Base-by-base conservation (phyloP, 2,329 filamentous ascomycete species). In the Neocatenulostroma microsporum region DNA sequence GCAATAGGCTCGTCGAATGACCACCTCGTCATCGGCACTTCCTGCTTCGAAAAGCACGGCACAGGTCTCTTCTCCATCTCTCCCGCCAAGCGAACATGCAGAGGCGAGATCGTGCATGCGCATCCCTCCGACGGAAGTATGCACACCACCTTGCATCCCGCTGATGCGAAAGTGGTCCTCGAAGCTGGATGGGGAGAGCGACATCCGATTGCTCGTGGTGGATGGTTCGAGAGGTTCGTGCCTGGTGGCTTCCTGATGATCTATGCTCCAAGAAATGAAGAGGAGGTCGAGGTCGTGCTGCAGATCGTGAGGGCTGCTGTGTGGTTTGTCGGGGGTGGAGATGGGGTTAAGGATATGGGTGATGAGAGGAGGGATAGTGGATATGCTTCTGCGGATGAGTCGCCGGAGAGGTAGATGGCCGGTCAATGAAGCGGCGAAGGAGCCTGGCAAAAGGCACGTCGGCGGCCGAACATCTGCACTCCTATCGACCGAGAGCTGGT, bases 31-130 rank as follows among this genome's bases (percentile, higher is more conserved):
- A 52, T 78, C 7, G 81, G 75, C 0, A 80, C 73, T 1, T 85
- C 80, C 1, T 88, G 82, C 54, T 79, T 91, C 48, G 42, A 89
- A 24, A 41, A 88, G 64, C 80, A 89, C 54, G 82, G 82, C 27
- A 72, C 84, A 5, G 84, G 80, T 0, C 69, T 93, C 0, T 91
- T 89, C 59, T 73, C 81, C 1, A 67, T 64, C 3, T 67, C 73
- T 34, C 79, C 80, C 0, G 67, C 81, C 44, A 81, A 81, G 54
- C 73, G 54, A 72, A 75, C 20, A 9, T 85, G 81, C 49, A 75
- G 80, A 48, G 84, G 84, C n/a, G 86, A 93, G 62, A 74, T 93
- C 28, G 82, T 77, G 50, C 86, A 94, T 57, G 76, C 85, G 9
- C 86, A 93, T 60, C 74, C 79, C 32, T 78, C 72, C 17, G 85